These are phyloP conservation scores for Phlebiopsis flavidoalba DNA, from an alignment of 768 basidiomycete genomes.

Conservation along the genomic window DNA sequence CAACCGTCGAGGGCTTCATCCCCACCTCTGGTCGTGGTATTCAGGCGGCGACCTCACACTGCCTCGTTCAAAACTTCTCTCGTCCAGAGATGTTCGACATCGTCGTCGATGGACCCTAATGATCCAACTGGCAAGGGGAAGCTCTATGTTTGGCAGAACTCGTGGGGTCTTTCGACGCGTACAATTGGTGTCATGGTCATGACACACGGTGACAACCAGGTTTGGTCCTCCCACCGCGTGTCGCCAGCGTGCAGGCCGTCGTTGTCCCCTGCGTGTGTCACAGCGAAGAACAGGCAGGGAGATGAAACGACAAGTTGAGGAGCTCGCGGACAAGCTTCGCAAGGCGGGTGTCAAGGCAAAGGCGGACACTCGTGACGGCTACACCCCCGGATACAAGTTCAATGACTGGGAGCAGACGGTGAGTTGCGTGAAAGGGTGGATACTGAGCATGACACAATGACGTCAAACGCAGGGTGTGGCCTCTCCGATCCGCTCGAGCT, in stretches of 20 bases:
- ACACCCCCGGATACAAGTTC: conserved; percentile 99
- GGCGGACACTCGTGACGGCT: conserved; percentile 90
- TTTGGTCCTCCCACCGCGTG: conserved; percentile 92
- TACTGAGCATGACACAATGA: no score
- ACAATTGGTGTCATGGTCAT: conserved; percentile 99
- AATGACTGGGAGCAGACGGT: conserved; percentile 99
- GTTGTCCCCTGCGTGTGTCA: conserved; percentile 93
- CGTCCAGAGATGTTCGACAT: conserved; percentile 97
- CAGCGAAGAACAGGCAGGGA: conserved; percentile 70
- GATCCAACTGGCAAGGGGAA: conserved; percentile 64
- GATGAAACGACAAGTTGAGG: conserved; percentile 78
- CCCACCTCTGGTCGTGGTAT: conserved; percentile 96
- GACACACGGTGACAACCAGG: conserved; percentile 99
- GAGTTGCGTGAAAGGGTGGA: conserved; percentile 64
- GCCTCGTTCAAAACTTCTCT: conserved; percentile 98
- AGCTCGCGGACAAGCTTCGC: conserved; percentile 68
- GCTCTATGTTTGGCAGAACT: conserved; percentile 94
- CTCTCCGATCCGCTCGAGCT: conserved; percentile 95
- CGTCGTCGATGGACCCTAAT: conserved; percentile 88
- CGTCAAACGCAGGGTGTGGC: conserved; percentile 87
- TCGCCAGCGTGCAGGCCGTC: conserved; percentile 88
- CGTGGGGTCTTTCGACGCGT: conserved; percentile 96
- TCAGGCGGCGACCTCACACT: conserved; percentile 96
- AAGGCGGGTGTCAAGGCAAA: conserved; percentile 75
- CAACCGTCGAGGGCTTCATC: conserved; percentile 96